Evolutionary conservation across 768 basidiomycete genomes (phyloP), one percentile per base, ranked within the genome.

Genomic region (Lactarius deliciosus): DNA sequence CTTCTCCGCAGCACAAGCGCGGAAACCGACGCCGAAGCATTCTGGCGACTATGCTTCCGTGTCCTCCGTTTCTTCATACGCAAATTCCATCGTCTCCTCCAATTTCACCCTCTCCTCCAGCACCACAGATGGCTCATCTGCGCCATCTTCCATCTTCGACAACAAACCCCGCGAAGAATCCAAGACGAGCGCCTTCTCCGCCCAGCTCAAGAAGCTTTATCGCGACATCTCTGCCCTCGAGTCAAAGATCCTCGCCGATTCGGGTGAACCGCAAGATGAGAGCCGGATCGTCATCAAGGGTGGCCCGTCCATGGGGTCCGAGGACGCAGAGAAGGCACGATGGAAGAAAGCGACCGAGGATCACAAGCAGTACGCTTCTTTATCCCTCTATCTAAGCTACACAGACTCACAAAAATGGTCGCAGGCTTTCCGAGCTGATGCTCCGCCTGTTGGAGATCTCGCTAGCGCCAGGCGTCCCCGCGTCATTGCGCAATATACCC

Each of bases 371-470:
- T 92, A 71, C 69, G 89, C 80, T n/a, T 34, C 40, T 50, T 18
- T 69, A 60, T 56, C 40, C 18, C 41, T 47, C 64, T 61, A 57
- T 70, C 36, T 30, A 13, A 25, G 13, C 41, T 25, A 68, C 45
- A 16, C 9, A 68, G n/a, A 55, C 60, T 61, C 57, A 53, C 9
- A 59, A 15, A 65, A 65, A 53, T 45, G 25, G 45, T 32, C 5
- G n/a, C 71, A 98, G 96, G 66, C 84, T 98, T 6, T 94, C 92
- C 0, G 96, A 98, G 71, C 84, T 86, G 66, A 93, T 96, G 71
- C 94, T 95, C 76, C 89, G 91, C 66, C 85, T 99, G 32, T 84
- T 99, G 61, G 83, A 87, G 45, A 86, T 96, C 1, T 92, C 94
- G 0, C 84, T 93, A 45, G 88, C 95, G 2, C 93, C 95, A 0